Conservation (phyloP, 257 asterid genomes). For the Thymus mandschuricus region DNA sequence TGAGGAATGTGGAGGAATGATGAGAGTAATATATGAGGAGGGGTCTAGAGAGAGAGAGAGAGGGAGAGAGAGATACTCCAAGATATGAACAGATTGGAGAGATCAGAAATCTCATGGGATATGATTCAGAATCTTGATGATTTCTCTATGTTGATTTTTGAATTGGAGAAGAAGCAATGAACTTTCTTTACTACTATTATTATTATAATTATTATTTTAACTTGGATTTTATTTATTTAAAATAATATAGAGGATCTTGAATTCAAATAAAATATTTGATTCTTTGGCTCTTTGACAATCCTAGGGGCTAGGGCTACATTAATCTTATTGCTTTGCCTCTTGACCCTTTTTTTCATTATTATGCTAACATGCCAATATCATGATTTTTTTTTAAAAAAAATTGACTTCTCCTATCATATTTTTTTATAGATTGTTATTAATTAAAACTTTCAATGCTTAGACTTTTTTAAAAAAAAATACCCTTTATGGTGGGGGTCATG, state of each 20-base stretch:
- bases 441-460: background rate
- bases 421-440: too few species aligned
- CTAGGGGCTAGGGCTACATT: constrained; percentile 31
- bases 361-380: constrained; percentile 4
- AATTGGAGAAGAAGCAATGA: constrained; percentile 38
- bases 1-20: background rate
- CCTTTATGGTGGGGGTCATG: background rate
- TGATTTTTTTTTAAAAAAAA: background rate
- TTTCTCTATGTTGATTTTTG: constrained; percentile 36
- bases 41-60: constrained; percentile 6
- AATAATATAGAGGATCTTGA: constrained; percentile 29
- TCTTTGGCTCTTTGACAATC: constrained; percentile 35
- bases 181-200: constrained; percentile 27
- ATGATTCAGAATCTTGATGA: constrained; percentile 43
- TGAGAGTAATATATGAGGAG: constrained; percentile 17
- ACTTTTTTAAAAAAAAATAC: background rate
- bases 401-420: too few species aligned
- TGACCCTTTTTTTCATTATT: constrained; percentile 25
- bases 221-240: constrained; percentile 23
- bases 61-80: constrained; percentile 32
- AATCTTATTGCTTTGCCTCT: constrained; percentile 13
- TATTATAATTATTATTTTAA: background rate
- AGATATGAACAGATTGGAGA: constrained; percentile 37
- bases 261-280: constrained; percentile 15
- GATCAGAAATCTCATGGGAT: constrained; percentile 34